Evolutionary conservation across 2,329 filamentous ascomycete genomes (phyloP).

Genomic region (Cytospora schulzeri): DNA sequence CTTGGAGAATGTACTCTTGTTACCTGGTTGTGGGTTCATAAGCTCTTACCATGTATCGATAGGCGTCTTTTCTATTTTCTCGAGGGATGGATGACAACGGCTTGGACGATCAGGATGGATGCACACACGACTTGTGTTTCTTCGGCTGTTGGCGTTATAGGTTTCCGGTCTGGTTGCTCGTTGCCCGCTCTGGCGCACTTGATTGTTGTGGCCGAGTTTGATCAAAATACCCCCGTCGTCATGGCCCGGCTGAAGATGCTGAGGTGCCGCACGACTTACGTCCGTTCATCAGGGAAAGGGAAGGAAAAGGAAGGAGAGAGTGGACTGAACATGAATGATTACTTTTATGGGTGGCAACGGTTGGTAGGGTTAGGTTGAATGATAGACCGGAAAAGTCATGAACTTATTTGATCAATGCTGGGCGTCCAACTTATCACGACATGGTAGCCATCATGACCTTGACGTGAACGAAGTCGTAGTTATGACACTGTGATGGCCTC

Average conservation of each 20-base stretch:
- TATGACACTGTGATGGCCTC: no score
- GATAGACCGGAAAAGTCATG: constrained; percentile 28
- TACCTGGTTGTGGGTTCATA: constrained; percentile 22
- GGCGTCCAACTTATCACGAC: background rate
- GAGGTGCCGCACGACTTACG: constrained; percentile 25
- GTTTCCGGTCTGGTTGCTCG: constrained; percentile 26
- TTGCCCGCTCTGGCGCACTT: constrained; percentile 21
- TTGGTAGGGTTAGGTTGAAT: constrained; percentile 22
- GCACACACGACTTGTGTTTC: constrained; percentile 21
- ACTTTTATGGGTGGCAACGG: constrained; percentile 13
- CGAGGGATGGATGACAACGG: constrained; percentile 9
- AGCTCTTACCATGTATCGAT: constrained; percentile 27
- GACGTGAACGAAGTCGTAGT: no score
- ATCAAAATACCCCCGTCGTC: constrained; percentile 29
- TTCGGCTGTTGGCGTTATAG: constrained; percentile 26
- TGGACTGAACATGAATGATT: constrained; percentile 16
- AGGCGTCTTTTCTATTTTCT: constrained; percentile 11
- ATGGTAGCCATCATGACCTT: background rate
- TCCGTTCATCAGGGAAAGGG: constrained; percentile 24
- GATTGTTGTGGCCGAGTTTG: constrained; percentile 25
- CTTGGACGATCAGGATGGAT: constrained; percentile 20
- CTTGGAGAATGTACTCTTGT: constrained; percentile 15
- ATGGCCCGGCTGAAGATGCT: constrained; percentile 19
- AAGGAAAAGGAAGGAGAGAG: constrained; percentile 42
- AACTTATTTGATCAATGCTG: constrained; percentile 3